These are phyloP conservation scores for Colletotrichum sp. DNA, from an alignment of 2,329 filamentous ascomycete species.

Conservation along the genomic window DNA sequence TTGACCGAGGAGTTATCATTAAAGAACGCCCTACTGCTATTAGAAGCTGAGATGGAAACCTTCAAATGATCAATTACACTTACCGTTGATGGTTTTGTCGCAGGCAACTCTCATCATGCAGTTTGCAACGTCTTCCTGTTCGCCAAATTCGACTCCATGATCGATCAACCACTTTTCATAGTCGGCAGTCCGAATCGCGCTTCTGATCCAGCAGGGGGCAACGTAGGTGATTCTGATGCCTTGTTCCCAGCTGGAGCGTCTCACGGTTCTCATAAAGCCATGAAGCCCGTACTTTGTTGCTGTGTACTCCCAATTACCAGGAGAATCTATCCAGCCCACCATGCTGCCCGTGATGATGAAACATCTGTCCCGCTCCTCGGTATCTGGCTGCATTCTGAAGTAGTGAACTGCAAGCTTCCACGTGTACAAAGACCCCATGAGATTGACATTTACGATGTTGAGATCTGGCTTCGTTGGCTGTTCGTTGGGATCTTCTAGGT, in stretches of 20 bases:
- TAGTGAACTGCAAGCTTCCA: conserved; percentile 52
- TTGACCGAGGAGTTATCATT: conserved; percentile 42
- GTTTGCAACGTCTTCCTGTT: conserved; percentile 33
- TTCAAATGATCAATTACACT: background rate
- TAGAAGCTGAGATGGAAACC: background rate
- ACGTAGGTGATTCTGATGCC: conserved; percentile 52
- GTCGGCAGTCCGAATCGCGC: conserved; percentile 40
- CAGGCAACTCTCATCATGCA: conserved; percentile 39
- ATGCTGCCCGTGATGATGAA: conserved; percentile 55
- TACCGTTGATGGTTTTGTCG: conserved; percentile 35
- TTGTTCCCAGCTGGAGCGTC: conserved; percentile 43
- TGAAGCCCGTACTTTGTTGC: conserved; percentile 48
- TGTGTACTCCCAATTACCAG: conserved; percentile 45
- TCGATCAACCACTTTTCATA: conserved; percentile 45
- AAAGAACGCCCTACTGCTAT: conserved; percentile 39
- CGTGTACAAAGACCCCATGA: conserved; percentile 48
- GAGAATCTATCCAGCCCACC: conserved; percentile 51
- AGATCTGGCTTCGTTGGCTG: conserved; percentile 43
- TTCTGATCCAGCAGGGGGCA: conserved; percentile 46
- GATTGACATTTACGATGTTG: conserved; percentile 44
- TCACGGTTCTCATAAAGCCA: conserved; percentile 46
- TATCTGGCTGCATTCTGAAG: conserved; percentile 45
- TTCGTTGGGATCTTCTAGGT: conserved; percentile 33
- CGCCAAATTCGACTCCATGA: conserved; percentile 44
- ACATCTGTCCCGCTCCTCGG: conserved; percentile 45